phyloP scores from a whole-genome alignment of 768 basidiomycete species.

The Clavulina sp. region DNA sequence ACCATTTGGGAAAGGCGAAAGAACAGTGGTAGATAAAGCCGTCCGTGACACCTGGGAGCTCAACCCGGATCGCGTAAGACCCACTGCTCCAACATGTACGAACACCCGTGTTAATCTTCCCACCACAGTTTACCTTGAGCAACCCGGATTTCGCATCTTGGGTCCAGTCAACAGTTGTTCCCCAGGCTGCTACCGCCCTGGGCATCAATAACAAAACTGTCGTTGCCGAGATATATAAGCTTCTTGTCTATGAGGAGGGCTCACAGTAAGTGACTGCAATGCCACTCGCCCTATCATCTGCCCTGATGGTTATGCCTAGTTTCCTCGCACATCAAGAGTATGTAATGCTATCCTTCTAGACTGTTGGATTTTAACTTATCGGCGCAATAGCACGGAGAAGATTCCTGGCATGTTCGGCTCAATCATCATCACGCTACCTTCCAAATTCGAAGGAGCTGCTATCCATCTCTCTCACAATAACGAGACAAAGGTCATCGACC shows the following conservation, averaged over 20 bases:
- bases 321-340: constrained; percentile 33
- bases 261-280: constrained; percentile 32
- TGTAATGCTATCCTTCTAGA: constrained; percentile 11
- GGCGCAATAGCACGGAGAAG: constrained; percentile 28
- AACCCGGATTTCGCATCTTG: no score
- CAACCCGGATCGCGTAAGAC: neutral
- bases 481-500: constrained; percentile 22
- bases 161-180: no score
- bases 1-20: constrained; percentile 29
- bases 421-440: constrained; percentile 30
- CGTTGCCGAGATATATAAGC: constrained; percentile 31
- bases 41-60: constrained; percentile 30
- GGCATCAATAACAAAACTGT: no score
- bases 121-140: no score
- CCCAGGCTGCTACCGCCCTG: no score
- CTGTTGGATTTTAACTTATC: no score
- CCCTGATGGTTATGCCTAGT: constrained; percentile 14
- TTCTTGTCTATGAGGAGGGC: constrained; percentile 30
- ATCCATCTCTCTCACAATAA: constrained; percentile 27
- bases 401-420: constrained; percentile 35
- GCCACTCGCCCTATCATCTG: neutral
- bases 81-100: no score
- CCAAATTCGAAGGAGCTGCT: constrained; percentile 29
- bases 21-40: constrained; percentile 26
- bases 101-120: no score